Conservation (phyloP, 495 filamentous ascomycete species). For the Lasiosphaeria miniovina region DNA sequence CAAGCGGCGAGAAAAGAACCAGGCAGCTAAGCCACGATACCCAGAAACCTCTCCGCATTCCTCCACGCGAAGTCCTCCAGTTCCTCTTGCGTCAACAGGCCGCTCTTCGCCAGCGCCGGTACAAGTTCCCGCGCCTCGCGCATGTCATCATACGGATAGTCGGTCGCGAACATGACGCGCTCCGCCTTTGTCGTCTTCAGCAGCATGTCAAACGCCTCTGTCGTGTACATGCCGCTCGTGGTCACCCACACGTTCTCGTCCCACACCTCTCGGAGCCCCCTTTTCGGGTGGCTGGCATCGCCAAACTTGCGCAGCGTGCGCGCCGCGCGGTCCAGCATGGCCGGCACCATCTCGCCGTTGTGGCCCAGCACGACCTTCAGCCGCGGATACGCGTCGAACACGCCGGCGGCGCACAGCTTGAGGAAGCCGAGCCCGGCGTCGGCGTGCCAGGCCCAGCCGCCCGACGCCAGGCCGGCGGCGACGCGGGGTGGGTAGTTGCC, state of each 20-base stretch:
- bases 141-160: slow-evolving; percentile 3
- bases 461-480: neutral
- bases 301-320: neutral
- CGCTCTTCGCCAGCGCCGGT: neutral
- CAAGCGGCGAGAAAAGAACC: neutral
- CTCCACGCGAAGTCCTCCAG: neutral
- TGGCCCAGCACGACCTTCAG: slow-evolving; percentile 8
- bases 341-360: slow-evolving; percentile 6
- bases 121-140: neutral
- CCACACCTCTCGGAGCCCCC: slow-evolving; percentile 1
- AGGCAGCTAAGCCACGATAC: neutral
- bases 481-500: neutral
- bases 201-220: neutral
- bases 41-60: neutral
- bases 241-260: slow-evolving; percentile 5
- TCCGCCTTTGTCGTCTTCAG: neutral
- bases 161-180: neutral
- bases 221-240: neutral
- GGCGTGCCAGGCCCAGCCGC: slow-evolving; percentile 3
- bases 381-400: slow-evolving; percentile 1
- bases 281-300: neutral
- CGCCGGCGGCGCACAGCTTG: slow-evolving; percentile 1
- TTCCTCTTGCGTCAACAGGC: neutral
- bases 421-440: neutral
- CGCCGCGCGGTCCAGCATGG: neutral